Evolutionary conservation across 768 basidiomycete genomes (phyloP), one percentile per base, ranked within the genome.

Genomic region (Boletus rufocinnamomeus): DNA sequence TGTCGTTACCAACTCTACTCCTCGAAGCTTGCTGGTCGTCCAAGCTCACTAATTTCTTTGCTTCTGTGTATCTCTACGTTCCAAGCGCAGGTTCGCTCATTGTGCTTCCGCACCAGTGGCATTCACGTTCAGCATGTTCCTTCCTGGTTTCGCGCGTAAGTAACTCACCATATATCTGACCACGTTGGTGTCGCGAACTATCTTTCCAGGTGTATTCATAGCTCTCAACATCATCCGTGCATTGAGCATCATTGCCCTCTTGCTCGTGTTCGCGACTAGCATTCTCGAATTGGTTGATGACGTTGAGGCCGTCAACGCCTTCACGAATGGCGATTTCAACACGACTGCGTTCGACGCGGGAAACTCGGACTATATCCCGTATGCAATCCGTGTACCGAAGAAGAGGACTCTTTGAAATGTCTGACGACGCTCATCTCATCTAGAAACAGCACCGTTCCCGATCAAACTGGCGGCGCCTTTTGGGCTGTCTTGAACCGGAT

Each of bases 401-500:
- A 25, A 13, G 34, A 44, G 44, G 19, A 17, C 8, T 23, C 14
- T 6, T 6, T 19, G 40, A 11, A 8, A 27, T 35, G 50, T 51
- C 46, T 63, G 46, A 50, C 35, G 43, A 37, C 0, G 11, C 3
- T 23, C 44, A 34, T 55, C 3, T 23, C 44, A 34, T 55, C 23
- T 34, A 84, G 80, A 66, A 83, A 87, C 53, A 90, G 87, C 73
- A 92, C 93, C 0, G 91, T 97, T n/a, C 94, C 94, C 3, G 93
- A 94, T 74, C 94, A 96, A 72, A 79, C 93, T 47, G 95, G 92
- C 8, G 95, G 95, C 28, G 84, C 87, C 25, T 96, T 97, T 75
- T 97, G 93, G 91, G 88, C 92, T 3, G 84, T 95, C 46, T 80
- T 95, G 57, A 87, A 91, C 65, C 85, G 89, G 45, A 75, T 96